These are phyloP conservation scores for Ophiobolus disseminans DNA, from an alignment of 2,329 filamentous ascomycete species.

Conservation along the genomic window DNA sequence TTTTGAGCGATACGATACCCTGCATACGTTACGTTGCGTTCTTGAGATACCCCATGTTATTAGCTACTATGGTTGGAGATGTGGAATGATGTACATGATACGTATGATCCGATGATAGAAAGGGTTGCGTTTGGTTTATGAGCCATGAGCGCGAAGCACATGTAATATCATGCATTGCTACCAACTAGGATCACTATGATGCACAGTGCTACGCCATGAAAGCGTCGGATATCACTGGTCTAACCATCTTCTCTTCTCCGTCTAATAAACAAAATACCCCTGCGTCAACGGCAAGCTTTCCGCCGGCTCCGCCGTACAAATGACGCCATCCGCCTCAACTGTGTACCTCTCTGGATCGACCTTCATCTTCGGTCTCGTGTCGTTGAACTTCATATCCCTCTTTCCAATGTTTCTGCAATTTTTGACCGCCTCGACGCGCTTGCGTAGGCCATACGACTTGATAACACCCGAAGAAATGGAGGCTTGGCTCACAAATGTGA, in stretches of 20 bases:
- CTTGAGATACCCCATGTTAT: not conserved
- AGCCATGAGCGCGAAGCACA: not conserved
- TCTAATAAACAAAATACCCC: conserved; percentile 75
- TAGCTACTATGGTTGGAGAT: no score
- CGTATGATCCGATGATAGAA: not conserved
- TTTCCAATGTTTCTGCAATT: conserved; percentile 79
- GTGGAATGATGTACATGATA: no score
- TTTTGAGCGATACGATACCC: not conserved
- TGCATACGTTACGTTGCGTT: no score
- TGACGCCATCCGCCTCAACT: conserved; percentile 82
- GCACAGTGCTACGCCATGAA: no score
- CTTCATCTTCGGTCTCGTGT: conserved; percentile 81
- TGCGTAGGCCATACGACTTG: conserved; percentile 75
- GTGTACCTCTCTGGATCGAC: conserved; percentile 91
- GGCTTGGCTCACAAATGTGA: conserved; percentile 82
- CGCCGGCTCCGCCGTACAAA: conserved; percentile 77
- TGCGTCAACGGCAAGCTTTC: conserved; percentile 77
- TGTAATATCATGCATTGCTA: no score
- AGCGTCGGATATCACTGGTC: no score
- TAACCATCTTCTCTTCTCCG: not conserved
- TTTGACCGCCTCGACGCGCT: conserved; percentile 80
- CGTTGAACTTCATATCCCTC: conserved; percentile 89
- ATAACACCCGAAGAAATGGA: conserved; percentile 73
- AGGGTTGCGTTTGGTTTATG: not conserved
- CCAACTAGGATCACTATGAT: no score